Percentiles rank a stretch among this genome's conserved stretches.
Conservation (phyloP, 306 rosid species). For the Elaeagnus macrophylla region DNA sequence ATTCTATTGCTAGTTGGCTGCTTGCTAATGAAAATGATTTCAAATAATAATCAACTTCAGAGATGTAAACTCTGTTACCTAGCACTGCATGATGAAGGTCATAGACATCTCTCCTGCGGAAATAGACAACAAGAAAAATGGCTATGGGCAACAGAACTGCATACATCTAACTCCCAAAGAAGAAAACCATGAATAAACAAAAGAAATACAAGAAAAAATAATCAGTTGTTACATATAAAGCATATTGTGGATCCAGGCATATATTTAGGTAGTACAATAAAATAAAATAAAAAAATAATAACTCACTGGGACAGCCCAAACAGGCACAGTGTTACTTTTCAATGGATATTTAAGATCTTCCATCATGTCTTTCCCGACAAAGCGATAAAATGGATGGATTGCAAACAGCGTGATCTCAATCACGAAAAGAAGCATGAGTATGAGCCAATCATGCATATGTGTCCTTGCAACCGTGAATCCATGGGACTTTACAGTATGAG, state of each 20-base stretch:
- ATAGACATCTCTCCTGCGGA: conserved; percentile 71
- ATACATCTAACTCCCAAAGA: conserved; percentile 45
- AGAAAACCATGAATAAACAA: neutral
- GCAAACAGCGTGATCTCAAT: conserved; percentile 38
- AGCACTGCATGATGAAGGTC: conserved; percentile 81
- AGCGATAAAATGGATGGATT: conserved; percentile 74
- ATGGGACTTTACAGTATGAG: conserved; percentile 71
- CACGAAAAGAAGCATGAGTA: conserved; percentile 51
- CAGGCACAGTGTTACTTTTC: conserved; percentile 73
- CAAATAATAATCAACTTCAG: neutral
- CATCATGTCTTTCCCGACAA: conserved; percentile 91
- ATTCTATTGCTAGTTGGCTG: neutral
- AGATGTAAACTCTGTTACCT: conserved; percentile 32
- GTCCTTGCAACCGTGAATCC: conserved; percentile 67
- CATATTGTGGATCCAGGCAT: neutral
- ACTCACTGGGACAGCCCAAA: conserved; percentile 90
- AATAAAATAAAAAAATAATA: neutral
- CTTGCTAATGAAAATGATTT: too few species aligned
- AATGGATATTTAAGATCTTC: conserved; percentile 74
- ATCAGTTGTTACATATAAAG: neutral
- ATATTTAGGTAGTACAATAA: neutral
- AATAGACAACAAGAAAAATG: conserved; percentile 50
- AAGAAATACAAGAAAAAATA: neutral
- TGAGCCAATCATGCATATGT: conserved; percentile 72
- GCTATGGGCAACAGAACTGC: conserved; percentile 69